Percentiles rank a stretch among this genome's conserved stretches.
Conservation (phyloP, 2,329 filamentous ascomycete genomes). For the Aspergillus ustus region DNA sequence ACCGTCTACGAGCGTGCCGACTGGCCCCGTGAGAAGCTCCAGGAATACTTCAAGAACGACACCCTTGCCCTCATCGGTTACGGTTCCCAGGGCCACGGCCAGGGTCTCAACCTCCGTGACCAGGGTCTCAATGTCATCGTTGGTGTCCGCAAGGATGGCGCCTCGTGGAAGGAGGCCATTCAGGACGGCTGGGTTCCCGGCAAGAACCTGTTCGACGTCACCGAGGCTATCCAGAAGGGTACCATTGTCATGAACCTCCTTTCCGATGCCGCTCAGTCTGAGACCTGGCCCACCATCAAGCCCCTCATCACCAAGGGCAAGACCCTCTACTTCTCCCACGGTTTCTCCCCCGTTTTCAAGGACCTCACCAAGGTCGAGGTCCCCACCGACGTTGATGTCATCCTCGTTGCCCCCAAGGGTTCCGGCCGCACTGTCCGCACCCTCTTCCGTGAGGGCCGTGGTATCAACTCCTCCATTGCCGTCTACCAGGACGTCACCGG, state of each 20-base stretch:
- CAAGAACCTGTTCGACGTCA: constrained; percentile 98
- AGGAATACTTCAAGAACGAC: constrained; percentile 99
- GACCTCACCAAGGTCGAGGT: constrained; percentile 98
- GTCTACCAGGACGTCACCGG: constrained; percentile 98
- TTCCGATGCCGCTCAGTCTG: constrained; percentile 94
- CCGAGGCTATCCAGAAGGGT: constrained; percentile 90
- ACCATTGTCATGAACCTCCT: constrained; percentile 99
- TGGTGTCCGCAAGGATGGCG: constrained; percentile 96
- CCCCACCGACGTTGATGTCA: constrained; percentile 94
- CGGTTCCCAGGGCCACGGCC: constrained; percentile 96
- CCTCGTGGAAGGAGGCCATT: constrained; percentile 96
- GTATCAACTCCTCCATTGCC: constrained; percentile 99
- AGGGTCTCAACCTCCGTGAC: constrained; percentile 99
- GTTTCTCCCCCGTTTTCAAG: constrained; percentile 99
- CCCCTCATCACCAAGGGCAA: constrained; percentile 98
- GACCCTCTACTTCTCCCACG: constrained; percentile 99
- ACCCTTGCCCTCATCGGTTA: constrained; percentile 99
- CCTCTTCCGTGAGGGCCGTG: constrained; percentile 98
- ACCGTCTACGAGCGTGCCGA: constrained; percentile 96
- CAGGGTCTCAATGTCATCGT: constrained; percentile 99
- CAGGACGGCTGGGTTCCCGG: constrained; percentile 98
- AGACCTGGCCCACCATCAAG: constrained; percentile 99
- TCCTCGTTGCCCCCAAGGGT: constrained; percentile 98
- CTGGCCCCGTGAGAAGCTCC: constrained; percentile 98
- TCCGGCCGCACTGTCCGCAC: constrained; percentile 98